phyloP scores from a whole-genome alignment of 2,329 filamentous ascomycete genomes.

The Paecilomyces dactylethromorphus region DNA sequence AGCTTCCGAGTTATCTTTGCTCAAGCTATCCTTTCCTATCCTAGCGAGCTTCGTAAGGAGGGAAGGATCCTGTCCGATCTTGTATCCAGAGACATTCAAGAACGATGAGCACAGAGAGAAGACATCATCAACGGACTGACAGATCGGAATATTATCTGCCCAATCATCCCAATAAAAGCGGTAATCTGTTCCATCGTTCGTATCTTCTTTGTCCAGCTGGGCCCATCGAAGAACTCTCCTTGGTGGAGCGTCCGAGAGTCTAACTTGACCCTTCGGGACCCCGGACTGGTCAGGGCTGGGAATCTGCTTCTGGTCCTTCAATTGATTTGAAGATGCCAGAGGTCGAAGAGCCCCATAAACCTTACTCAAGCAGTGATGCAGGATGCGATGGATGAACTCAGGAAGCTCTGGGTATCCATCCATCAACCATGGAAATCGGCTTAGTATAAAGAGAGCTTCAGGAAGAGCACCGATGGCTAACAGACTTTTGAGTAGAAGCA shows the following conservation, averaged over 20 bases:
- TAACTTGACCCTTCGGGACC: conserved; percentile 62
- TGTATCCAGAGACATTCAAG: conserved; percentile 77
- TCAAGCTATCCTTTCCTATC: conserved; percentile 72
- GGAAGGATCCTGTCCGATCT: conserved; percentile 75
- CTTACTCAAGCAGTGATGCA: conserved; percentile 74
- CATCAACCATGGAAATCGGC: conserved; percentile 85
- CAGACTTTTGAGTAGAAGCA: conserved; percentile 73
- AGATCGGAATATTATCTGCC: conserved; percentile 87
- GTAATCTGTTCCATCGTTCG: conserved; percentile 68
- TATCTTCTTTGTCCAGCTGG: conserved; percentile 69
- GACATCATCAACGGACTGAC: conserved; percentile 83
- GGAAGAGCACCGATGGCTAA: conserved; percentile 88
- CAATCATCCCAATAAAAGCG: conserved; percentile 97
- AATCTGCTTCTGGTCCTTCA: conserved; percentile 46
- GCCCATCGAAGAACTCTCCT: conserved; percentile 75
- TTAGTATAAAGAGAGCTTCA: conserved; percentile 85
- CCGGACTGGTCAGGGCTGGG: conserved; percentile 59
- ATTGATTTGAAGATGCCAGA: conserved; percentile 30
- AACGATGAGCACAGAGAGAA: conserved; percentile 81
- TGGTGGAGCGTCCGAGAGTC: conserved; percentile 52
- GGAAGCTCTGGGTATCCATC: conserved; percentile 78
- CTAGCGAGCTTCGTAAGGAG: conserved; percentile 76
- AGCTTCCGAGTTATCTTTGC: conserved; percentile 59
- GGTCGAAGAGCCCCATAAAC: conserved; percentile 55
- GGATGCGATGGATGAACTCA: conserved; percentile 74